These are phyloP conservation scores for Akanthomyces uredinophilus DNA, from an alignment of 2,329 filamentous ascomycete species.

Conservation along the genomic window DNA sequence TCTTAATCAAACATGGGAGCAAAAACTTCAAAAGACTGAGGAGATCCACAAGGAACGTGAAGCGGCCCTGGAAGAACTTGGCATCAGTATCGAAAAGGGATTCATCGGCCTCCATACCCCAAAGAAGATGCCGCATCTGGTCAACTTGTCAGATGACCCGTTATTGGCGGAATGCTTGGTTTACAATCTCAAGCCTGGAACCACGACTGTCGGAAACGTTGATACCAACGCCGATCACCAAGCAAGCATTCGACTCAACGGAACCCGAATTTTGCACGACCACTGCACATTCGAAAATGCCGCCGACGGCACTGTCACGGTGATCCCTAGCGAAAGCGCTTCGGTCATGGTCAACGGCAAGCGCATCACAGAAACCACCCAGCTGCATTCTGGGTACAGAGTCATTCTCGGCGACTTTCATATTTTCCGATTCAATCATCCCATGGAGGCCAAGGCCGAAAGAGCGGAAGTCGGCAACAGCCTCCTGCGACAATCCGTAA, in stretches of 20 bases:
- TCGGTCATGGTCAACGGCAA: slow-evolving; percentile 98
- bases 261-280: slow-evolving; percentile 83
- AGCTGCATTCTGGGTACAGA: slow-evolving; percentile 85
- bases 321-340: slow-evolving; percentile 84
- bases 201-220: slow-evolving; percentile 89
- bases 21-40: slow-evolving; percentile 92
- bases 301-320: slow-evolving; percentile 82
- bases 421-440: slow-evolving; percentile 97
- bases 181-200: slow-evolving; percentile 95
- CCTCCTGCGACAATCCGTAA: slow-evolving; percentile 76
- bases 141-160: slow-evolving; percentile 94
- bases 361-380: slow-evolving; percentile 77
- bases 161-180: slow-evolving; percentile 92
- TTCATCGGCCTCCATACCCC: slow-evolving; percentile 93
- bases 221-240: slow-evolving; percentile 70
- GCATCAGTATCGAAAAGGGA: slow-evolving; percentile 98
- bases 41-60: slow-evolving; percentile 97
- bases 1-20: slow-evolving; percentile 97
- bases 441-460: slow-evolving; percentile 90
- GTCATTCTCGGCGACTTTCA: slow-evolving; percentile 97
- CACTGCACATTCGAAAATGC: slow-evolving; percentile 91
- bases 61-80: slow-evolving; percentile 88
- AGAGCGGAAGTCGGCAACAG: slow-evolving; percentile 76
- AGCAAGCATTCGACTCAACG: slow-evolving; percentile 89
- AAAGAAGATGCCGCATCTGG: slow-evolving; percentile 98